These are phyloP conservation scores for Apium graveolens DNA, from an alignment of 129 eudicot species.

Conservation along the genomic window DNA sequence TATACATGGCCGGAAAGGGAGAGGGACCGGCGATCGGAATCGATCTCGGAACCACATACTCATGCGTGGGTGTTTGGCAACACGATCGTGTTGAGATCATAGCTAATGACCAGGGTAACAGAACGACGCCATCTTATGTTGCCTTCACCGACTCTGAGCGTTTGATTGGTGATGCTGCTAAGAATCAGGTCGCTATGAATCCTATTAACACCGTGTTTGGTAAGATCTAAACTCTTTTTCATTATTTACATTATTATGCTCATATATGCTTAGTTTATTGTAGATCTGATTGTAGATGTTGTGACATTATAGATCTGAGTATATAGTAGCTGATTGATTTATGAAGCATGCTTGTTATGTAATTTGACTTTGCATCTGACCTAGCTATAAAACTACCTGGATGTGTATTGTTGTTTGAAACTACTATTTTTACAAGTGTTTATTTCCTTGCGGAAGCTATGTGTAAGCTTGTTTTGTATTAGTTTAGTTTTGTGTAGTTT, in stretches of 20 bases:
- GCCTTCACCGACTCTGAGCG: constrained; percentile 44
- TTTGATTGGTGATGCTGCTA: constrained; percentile 49
- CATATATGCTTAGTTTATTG: no score
- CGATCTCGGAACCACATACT: constrained; percentile 58
- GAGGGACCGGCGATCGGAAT: constrained; percentile 58
- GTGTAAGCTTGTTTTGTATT: background rate
- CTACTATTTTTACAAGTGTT: background rate
- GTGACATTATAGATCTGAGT: background rate
- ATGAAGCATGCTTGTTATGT: background rate
- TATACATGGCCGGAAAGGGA: constrained; percentile 44
- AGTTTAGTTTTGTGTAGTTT: background rate
- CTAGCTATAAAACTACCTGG: background rate
- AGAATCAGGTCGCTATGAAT: constrained; percentile 60
- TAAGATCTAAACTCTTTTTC: constrained; percentile 17
- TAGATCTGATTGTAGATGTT: background rate
- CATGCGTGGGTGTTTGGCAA: constrained; percentile 57
- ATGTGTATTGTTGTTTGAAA: background rate
- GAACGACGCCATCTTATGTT: constrained; percentile 58
- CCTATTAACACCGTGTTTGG: constrained; percentile 52
- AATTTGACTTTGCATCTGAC: background rate
- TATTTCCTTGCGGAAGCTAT: background rate
- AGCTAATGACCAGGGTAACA: constrained; percentile 55
- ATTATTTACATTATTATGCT: background rate
- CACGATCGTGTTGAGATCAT: constrained; percentile 56
- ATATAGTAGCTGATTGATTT: background rate